These are phyloP conservation scores for Moringa oleifera DNA, from an alignment of 345 rosid genomes.

Conservation along the genomic window DNA sequence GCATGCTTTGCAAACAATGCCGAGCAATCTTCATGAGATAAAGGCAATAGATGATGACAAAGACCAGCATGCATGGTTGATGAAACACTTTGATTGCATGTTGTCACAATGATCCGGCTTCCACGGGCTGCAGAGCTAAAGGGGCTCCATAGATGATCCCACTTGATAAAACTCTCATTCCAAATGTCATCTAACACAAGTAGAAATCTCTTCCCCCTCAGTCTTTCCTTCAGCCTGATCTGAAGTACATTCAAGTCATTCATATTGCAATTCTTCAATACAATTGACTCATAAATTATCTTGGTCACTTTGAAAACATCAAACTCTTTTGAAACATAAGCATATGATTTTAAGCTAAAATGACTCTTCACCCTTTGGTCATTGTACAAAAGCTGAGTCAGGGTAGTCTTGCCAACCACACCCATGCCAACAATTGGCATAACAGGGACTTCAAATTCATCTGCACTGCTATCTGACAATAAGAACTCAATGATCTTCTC, in stretches of 20 bases:
- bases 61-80: background rate
- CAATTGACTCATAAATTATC: too few relatives aligned
- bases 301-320: too few relatives aligned
- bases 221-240: too few relatives aligned
- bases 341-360: too few relatives aligned
- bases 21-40: constrained; percentile 24
- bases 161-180: constrained; percentile 15
- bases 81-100: constrained; percentile 16
- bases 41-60: constrained; percentile 2
- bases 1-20: constrained; percentile 19
- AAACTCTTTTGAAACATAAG: too few relatives aligned
- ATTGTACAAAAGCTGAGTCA: too few relatives aligned
- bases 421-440: background rate
- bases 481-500: background rate
- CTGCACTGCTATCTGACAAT: background rate
- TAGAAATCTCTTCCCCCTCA: background rate
- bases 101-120: constrained; percentile 18
- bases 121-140: constrained; percentile 16
- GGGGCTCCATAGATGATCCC: constrained; percentile 15
- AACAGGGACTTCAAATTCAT: background rate
- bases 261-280: too few relatives aligned
- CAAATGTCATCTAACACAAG: too few relatives aligned
- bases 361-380: too few relatives aligned
- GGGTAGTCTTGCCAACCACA: too few relatives aligned
- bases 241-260: too few relatives aligned